These are phyloP conservation scores for Trichoderma virens DNA, from an alignment of 495 filamentous ascomycete species.

Conservation along the genomic window DNA sequence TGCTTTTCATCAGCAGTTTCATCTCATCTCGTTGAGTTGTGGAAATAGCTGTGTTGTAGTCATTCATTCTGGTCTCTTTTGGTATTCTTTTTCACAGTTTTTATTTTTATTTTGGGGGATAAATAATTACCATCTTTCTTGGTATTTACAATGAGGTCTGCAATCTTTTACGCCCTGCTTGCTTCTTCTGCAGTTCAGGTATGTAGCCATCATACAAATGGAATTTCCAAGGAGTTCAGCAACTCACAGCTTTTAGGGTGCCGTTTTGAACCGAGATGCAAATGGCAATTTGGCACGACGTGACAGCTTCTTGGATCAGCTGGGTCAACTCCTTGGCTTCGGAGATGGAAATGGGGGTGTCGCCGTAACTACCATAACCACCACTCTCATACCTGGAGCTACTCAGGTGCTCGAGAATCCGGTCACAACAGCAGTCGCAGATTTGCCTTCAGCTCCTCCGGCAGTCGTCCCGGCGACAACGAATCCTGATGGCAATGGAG, in stretches of 20 bases:
- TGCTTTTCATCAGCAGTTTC: neutral
- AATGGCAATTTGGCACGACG: neutral
- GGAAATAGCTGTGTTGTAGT: neutral
- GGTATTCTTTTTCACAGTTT: neutral
- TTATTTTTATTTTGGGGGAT: neutral
- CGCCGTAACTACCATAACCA: neutral
- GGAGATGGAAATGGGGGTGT: neutral
- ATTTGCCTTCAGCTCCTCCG: neutral
- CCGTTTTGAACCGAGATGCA: neutral
- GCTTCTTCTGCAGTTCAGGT: conserved; percentile 2
- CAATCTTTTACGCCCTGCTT: neutral
- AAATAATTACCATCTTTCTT: no score
- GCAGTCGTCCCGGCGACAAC: neutral
- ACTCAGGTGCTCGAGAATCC: neutral
- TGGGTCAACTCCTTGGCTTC: neutral
- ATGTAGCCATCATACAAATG: neutral
- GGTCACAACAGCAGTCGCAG: neutral
- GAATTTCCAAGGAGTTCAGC: neutral
- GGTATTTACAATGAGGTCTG: neutral
- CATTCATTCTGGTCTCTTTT: neutral
- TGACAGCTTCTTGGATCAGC: neutral
- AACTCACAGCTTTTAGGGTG: neutral
- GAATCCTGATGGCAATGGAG: conserved; percentile 3
- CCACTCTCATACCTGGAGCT: neutral
- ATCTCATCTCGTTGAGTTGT: neutral